Base-by-base conservation (phyloP, 2,329 filamentous ascomycete genomes). In the Colletotrichum tofieldiae region DNA sequence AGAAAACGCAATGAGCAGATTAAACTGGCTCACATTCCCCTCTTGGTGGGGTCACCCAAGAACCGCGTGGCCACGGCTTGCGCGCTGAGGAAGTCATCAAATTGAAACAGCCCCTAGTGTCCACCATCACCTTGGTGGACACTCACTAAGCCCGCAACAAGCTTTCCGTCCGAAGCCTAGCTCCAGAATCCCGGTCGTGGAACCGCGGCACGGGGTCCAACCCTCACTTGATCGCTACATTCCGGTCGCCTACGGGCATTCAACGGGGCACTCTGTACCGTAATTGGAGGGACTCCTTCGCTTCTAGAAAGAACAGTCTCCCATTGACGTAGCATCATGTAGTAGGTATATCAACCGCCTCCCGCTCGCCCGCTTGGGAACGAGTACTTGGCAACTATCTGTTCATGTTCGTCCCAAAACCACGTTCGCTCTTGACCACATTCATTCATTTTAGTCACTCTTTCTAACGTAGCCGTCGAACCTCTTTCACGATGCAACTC, bases 161-260 rank as follows among this genome's bases (percentile, higher is more conserved):
- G 68, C 68, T 71, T 67, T 62, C 41, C 49, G 63, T 47, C 68
- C 64, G 68, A 71, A 35, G 56, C 63, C 62, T 62, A 67, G 63
- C 51, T 62, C 55, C 55, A 63, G 37, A 47, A 71, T 67, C 67
- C 63, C 55, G 63, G 67, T 51, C 26, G 23, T 32, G 39, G 18
- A 60, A 23, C 56, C 9, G 29, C 26, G 39, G 39, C 62, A 39
- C n/a, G n/a, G 47, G 59, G 63, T 20, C 20, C 26, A 20, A 18
- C 37, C 37, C 54, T 60, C 62, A 26, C 35, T 20, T 35, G 47
- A 32, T 11, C 3, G 61, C 37, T n/a, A 37, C 29, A 9, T 23
- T 37, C 37, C 45, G 54, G 14, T 32, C 61, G 54, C 45, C 32
- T 45, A 41, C 56, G 47, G 67, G 49, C 49, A 35, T 67, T 49